Base-by-base conservation (phyloP, 192 early-diverging fungal genomes). In the Cladochytrium replicatum region DNA sequence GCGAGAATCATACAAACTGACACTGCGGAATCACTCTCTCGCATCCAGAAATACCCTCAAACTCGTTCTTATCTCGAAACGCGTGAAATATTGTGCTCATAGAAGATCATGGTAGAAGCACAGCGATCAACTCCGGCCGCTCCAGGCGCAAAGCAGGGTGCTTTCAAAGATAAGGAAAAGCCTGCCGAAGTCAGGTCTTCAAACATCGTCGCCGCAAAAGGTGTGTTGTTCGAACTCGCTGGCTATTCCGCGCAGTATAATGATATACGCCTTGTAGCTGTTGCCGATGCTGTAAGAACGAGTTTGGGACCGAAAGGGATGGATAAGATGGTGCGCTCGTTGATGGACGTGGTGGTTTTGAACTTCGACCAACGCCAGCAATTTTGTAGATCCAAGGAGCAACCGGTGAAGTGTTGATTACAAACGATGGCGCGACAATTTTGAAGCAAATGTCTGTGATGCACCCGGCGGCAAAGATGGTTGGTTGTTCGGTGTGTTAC, bases 381-480 rank as follows among this genome's bases (percentile, higher is more conserved):
- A 40, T 23, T 19, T 0, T 22, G 42, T 48, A 91, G 89, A 98
- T 98, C 56, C 88, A 94, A 78, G 85, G 87, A 6, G 86, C 83
- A 25, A 87, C 75, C 30, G 88, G 88, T 25, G n/a, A n/a, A 47
- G 92, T 94, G 19, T 77, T 99, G 21, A 95, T 99, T 47, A 91
- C 93, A 22, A 99, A 99, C 74, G 95, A 99, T 65, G 95, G 95
- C 9, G 95, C 95, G 3, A 97, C 95, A 8, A 97, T 99, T 52
- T 77, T 99, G 51, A 94, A 97, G 74, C 87, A 99, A 57, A 94
- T 97, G 88, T 80, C 92, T 19, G 93, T 97, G 22, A 69, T 99
- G 50, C 95, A 99, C 58, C 95, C 95, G 38, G 87, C 95, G 3
- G 95, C 95, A 17, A 91, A 87, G 54, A 98, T 98, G 94, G 88